Evolutionary conservation across 345 rosid genomes (phyloP).

Genomic region (Barbarea vulgaris): DNA sequence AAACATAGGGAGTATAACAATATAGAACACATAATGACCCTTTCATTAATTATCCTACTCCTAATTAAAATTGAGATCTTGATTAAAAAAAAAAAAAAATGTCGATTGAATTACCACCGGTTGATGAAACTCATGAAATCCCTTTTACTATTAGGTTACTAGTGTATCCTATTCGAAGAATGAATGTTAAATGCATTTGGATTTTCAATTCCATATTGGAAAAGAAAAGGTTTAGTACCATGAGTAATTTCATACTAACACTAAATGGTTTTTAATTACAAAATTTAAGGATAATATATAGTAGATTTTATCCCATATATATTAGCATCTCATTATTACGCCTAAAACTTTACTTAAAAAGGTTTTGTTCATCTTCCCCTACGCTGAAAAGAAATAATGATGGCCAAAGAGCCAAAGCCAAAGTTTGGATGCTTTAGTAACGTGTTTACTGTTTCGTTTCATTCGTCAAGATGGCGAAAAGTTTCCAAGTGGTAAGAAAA

Average conservation of each 20-base stretch:
- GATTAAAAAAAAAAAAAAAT: not conserved
- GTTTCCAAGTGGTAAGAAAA: no score
- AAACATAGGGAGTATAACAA: not conserved
- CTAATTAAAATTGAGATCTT: not conserved
- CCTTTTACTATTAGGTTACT: not conserved
- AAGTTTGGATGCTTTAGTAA: no score
- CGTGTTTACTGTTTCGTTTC: no score
- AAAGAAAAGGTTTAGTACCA: not conserved
- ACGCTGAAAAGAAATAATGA: no score
- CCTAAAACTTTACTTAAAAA: no score
- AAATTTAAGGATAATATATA: not conserved
- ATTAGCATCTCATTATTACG: not conserved
- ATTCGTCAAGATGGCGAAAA: no score
- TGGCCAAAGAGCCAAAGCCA: no score
- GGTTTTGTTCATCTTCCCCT: no score
- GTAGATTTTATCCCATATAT: not conserved
- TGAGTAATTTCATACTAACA: no score
- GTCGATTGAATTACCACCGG: slow-evolving; percentile 17
- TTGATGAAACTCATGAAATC: slow-evolving; percentile 15
- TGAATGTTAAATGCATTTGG: slow-evolving; percentile 7
- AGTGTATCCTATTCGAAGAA: not conserved
- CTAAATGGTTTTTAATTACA: no score
- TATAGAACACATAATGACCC: not conserved
- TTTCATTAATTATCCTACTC: not conserved
- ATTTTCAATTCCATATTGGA: slow-evolving; percentile 25